Percentiles rank a stretch among this genome's conserved stretches.
Evolutionary conservation across 768 basidiomycete genomes (phyloP).

Genomic region (Leccinum ochraceum): DNA sequence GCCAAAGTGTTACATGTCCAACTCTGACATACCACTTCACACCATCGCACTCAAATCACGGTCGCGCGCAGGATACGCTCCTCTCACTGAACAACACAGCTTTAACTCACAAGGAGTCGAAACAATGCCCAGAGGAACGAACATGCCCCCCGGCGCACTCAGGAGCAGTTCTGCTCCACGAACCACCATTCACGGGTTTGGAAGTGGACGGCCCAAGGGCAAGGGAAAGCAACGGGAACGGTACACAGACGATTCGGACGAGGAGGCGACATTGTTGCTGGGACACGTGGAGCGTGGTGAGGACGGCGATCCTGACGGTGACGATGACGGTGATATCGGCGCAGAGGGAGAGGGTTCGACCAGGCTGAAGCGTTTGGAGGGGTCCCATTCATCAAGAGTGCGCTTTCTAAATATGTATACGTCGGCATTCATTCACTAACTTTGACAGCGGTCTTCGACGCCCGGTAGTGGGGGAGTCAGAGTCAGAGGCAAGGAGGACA

Average conservation of each 20-base stretch:
- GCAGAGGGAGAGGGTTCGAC: constrained; percentile 31
- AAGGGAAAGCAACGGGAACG: constrained; percentile 51
- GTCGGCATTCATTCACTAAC: constrained; percentile 1
- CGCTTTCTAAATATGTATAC: constrained; percentile 2
- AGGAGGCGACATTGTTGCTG: constrained; percentile 51
- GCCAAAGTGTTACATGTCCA: constrained; percentile 28
- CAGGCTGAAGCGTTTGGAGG: constrained; percentile 27
- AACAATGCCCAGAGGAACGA: constrained; percentile 10
- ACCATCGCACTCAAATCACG: constrained; percentile 51
- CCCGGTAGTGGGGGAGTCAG: constrained; percentile 11
- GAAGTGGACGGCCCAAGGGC: constrained; percentile 26
- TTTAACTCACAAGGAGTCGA: constrained; percentile 24
- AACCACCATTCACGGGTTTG: constrained; percentile 18
- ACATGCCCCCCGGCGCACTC: constrained; percentile 34
- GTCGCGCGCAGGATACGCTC: constrained; percentile 48
- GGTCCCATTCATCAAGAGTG: constrained; percentile 22
- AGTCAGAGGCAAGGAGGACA: constrained; percentile 49
- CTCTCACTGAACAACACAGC: constrained; percentile 36
- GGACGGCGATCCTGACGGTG: constrained; percentile 38
- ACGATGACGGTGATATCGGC: constrained; percentile 41
- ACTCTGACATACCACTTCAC: constrained; percentile 70
- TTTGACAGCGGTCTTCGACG: constrained; percentile 26
- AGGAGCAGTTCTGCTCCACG: constrained; percentile 38
- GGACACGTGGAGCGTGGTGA: constrained; percentile 37
- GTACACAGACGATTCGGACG: constrained; percentile 66